Conservation (phyloP, 306 rosid species). For the Fagus crenata region DNA sequence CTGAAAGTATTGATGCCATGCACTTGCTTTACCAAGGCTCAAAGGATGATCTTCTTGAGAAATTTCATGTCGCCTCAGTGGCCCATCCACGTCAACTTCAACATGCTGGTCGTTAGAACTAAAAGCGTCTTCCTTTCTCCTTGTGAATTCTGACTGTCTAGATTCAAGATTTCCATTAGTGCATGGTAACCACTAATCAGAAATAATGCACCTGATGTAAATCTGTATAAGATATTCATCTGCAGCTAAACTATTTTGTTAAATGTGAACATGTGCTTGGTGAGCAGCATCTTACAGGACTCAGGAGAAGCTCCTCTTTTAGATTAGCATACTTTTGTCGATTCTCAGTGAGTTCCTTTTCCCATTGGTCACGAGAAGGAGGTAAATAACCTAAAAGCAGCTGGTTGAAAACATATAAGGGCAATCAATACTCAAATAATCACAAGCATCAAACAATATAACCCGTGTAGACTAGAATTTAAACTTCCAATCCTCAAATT, state of each 20-base stretch:
- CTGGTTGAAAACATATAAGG: constrained; percentile 50
- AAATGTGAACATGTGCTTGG: constrained; percentile 15
- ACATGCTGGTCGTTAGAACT: constrained; percentile 35
- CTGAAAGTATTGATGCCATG: constrained; percentile 67
- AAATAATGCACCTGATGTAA: constrained; percentile 2
- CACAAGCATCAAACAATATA: constrained; percentile 12
- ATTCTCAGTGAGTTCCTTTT: constrained; percentile 51
- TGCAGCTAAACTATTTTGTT: constrained; percentile 16
- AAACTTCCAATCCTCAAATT: not conserved
- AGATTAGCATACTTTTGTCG: constrained; percentile 58
- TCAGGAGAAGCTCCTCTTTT: constrained; percentile 68
- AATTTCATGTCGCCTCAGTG: constrained; percentile 53
- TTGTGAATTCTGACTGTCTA: constrained; percentile 65
- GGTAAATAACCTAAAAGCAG: constrained; percentile 77
- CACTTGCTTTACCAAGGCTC: constrained; percentile 66
- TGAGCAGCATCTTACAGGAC: constrained; percentile 62
- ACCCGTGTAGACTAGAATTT: not conserved
- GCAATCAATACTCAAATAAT: constrained; percentile 37
- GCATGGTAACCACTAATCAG: constrained; percentile 27
- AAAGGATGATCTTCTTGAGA: constrained; percentile 81
- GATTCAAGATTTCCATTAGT: constrained; percentile 51
- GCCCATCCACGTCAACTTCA: constrained; percentile 53
- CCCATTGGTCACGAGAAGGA: constrained; percentile 67
- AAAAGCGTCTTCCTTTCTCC: constrained; percentile 39
- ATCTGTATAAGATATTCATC: not conserved